phyloP scores from a whole-genome alignment of 805 yeast genomes.

The Cyberlindnera lachancei region DNA sequence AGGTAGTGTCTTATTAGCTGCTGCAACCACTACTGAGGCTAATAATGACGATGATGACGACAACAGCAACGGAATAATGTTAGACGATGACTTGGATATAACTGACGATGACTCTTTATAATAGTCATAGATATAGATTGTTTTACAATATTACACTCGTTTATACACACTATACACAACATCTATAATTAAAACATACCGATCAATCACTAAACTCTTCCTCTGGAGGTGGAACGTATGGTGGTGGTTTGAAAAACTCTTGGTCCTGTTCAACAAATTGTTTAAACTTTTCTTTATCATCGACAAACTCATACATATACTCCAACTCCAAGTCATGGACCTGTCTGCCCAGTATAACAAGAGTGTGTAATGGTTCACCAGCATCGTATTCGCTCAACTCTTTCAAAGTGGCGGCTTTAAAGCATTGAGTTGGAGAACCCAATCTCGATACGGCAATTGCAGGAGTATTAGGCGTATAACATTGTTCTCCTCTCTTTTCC shows the following conservation, averaged over 20 bases:
- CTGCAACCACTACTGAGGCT: too few species aligned
- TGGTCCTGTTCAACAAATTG: conserved; percentile 43
- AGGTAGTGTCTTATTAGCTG: too few species aligned
- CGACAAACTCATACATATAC: conserved; percentile 70
- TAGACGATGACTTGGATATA: too few species aligned
- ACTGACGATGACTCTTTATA: too few species aligned
- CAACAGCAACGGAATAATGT: too few species aligned
- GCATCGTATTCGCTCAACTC: conserved; percentile 78
- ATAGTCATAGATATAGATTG: conserved; percentile 1
- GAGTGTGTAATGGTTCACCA: conserved; percentile 91
- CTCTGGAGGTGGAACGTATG: conserved; percentile 49
- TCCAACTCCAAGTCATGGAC: conserved; percentile 91
- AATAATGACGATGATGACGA: too few species aligned
- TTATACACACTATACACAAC: not conserved
- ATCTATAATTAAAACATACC: not conserved
- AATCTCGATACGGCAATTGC: conserved; percentile 89
- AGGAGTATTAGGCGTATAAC: conserved; percentile 82
- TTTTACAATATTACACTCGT: not conserved
- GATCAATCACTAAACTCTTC: conserved; percentile 22
- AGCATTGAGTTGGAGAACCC: conserved; percentile 77
- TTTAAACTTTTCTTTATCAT: conserved; percentile 44
- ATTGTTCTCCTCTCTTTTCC: conserved; percentile 63
- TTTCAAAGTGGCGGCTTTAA: conserved; percentile 77
- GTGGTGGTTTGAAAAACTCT: conserved; percentile 66
- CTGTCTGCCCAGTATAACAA: conserved; percentile 85